A percentile compares a stretch with the other conserved stretches of the same genome.
These are phyloP conservation scores for Coemansia sp. DNA, from an alignment of 192 early-diverging fungal genomes.

Conservation along the genomic window DNA sequence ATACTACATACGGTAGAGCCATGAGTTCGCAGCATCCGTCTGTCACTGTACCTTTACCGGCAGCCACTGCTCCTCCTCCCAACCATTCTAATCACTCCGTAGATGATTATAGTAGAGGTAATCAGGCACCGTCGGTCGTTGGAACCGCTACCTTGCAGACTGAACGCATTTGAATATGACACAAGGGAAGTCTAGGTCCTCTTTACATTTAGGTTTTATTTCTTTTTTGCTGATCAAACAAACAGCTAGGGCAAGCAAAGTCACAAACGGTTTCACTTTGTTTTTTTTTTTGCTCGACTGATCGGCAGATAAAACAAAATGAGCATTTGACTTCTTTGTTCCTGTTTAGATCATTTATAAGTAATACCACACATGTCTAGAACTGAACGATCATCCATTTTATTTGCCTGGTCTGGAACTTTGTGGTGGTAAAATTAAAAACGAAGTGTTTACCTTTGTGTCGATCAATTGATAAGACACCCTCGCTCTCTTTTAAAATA, in stretches of 20 bases:
- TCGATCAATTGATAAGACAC: neutral
- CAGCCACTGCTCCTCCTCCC: neutral
- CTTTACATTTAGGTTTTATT: neutral
- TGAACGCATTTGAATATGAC: constrained; percentile 12
- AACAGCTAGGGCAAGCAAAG: neutral
- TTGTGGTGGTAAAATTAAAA: neutral
- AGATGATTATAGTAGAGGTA: neutral
- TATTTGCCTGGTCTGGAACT: neutral
- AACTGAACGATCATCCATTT: constrained; percentile 5
- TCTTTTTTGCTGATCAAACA: neutral
- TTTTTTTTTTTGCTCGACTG: neutral
- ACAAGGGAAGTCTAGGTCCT: neutral
- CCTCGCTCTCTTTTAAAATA: neutral
- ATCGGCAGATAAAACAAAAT: neutral
- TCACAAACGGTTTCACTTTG: neutral
- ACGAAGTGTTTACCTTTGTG: neutral
- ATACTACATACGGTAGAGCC: neutral
- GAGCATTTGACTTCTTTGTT: no score
- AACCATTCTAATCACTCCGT: neutral
- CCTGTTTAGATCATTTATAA: no score
- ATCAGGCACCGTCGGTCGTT: constrained; percentile 11
- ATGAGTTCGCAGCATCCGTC: neutral
- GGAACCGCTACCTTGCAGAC: constrained; percentile 41
- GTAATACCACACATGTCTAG: neutral
- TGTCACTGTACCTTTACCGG: neutral